A percentile compares a stretch with the other conserved stretches of the same genome.
Conservation (phyloP, 192 early-diverging fungal genomes). For the Tieghemiomyces parasiticus region DNA sequence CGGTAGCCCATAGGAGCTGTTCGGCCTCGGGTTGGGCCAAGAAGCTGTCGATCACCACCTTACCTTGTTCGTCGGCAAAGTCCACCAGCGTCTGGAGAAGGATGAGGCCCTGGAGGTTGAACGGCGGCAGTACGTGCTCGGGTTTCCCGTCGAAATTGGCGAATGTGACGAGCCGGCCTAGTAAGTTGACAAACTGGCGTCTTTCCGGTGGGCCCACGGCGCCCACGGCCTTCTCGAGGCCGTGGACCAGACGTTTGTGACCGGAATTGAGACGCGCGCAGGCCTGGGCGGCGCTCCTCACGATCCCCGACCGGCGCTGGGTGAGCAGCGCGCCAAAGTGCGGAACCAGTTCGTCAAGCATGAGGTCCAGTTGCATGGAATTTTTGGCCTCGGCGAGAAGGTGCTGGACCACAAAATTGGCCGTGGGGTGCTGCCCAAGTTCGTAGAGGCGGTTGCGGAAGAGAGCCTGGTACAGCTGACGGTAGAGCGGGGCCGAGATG, state of each 20-base stretch:
- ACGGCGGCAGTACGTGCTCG: slow-evolving; percentile 21
- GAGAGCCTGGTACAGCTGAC: slow-evolving; percentile 44
- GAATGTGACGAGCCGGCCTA: slow-evolving; percentile 41
- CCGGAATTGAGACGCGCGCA: slow-evolving; percentile 37
- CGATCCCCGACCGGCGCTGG: slow-evolving; percentile 50
- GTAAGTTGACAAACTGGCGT: slow-evolving; percentile 39
- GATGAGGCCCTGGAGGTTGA: slow-evolving; percentile 50
- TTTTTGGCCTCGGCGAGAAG: slow-evolving; percentile 47
- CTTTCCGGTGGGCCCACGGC: slow-evolving; percentile 24
- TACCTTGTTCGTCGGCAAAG: slow-evolving; percentile 41
- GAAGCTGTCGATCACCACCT: slow-evolving; percentile 44
- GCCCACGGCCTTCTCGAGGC: slow-evolving; percentile 35
- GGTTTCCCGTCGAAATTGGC: slow-evolving; percentile 26
- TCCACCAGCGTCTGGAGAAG: slow-evolving; percentile 46
- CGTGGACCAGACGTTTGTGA: slow-evolving; percentile 43
- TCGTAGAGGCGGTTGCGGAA: slow-evolving; percentile 42
- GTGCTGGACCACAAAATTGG: slow-evolving; percentile 78
- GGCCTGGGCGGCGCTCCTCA: slow-evolving; percentile 51
- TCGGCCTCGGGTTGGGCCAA: slow-evolving; percentile 32
- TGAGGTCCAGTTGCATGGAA: slow-evolving; percentile 37
- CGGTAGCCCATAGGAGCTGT: slow-evolving; percentile 38
- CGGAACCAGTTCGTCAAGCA: slow-evolving; percentile 43
- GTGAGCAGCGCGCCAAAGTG: slow-evolving; percentile 45
- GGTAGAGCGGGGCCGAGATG: slow-evolving; percentile 34
- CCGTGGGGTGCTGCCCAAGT: slow-evolving; percentile 47